These are phyloP conservation scores for Metarhizium anisopliae DNA, from an alignment of 2,329 filamentous ascomycete species.

Conservation along the genomic window DNA sequence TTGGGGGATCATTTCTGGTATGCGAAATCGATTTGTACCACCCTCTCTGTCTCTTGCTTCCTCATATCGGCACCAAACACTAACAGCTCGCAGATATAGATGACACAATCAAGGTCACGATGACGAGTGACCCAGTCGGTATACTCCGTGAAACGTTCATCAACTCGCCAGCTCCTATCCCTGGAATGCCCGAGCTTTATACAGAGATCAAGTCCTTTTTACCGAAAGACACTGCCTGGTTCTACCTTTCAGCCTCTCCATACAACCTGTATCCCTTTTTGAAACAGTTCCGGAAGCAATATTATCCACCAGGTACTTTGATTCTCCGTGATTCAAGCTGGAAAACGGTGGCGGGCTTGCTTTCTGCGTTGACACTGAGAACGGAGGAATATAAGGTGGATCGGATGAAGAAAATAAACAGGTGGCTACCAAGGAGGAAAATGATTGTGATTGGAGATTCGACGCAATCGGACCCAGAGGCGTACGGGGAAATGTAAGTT, in stretches of 20 bases:
- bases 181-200: slow-evolving; percentile 83
- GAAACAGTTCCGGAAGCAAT: slow-evolving; percentile 57
- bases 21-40: slow-evolving; percentile 6
- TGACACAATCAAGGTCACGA: slow-evolving; percentile 89
- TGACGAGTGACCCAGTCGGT: slow-evolving; percentile 69
- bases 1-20: slow-evolving; percentile 74
- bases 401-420: slow-evolving; percentile 67
- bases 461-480: slow-evolving; percentile 84
- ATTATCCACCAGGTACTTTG: slow-evolving; percentile 72
- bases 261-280: slow-evolving; percentile 93
- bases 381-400: slow-evolving; percentile 82
- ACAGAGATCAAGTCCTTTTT: slow-evolving; percentile 47
- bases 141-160: slow-evolving; percentile 81
- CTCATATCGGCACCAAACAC: neutral
- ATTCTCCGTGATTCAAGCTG: slow-evolving; percentile 79
- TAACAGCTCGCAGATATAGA: slow-evolving; percentile 58
- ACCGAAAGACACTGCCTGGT: slow-evolving; percentile 61
- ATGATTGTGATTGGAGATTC: slow-evolving; percentile 85
- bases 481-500: slow-evolving; percentile 70
- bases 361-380: slow-evolving; percentile 69
- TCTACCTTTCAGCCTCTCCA: slow-evolving; percentile 88
- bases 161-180: slow-evolving; percentile 59
- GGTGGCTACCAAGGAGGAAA: slow-evolving; percentile 68
- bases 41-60: neutral
- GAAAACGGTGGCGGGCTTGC: slow-evolving; percentile 73